phyloP scores from a whole-genome alignment of 78 protist genomes.

The Cyanophora paradoxa region DNA sequence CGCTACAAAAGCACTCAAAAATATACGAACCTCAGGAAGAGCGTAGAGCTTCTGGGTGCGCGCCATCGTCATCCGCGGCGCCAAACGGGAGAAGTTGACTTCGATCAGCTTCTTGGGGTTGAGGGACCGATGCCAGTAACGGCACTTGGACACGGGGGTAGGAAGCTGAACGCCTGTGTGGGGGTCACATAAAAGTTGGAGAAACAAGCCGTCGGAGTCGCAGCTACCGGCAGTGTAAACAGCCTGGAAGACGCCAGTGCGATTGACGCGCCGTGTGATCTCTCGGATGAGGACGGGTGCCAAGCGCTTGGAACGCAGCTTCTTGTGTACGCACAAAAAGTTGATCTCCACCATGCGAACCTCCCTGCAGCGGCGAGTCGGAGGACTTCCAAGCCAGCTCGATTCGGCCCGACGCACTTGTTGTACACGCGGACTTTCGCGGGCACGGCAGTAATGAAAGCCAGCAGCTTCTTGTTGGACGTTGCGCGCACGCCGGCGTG shows the following conservation, averaged over 20 bases:
- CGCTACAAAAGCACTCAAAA: too few species aligned
- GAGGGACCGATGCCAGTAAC: conserved; percentile 87
- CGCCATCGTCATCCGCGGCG: conserved; percentile 59
- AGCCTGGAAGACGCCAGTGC: conserved; percentile 71
- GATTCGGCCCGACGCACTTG: background rate
- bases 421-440: conserved; percentile 51
- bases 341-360: conserved; percentile 85
- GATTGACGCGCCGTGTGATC: conserved; percentile 91
- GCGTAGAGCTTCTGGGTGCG: conserved; percentile 48
- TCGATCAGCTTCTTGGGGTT: conserved; percentile 85
- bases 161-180: conserved; percentile 94
- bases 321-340: conserved; percentile 96
- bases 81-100: conserved; percentile 63
- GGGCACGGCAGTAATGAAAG: conserved; percentile 91
- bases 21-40: conserved; percentile 39
- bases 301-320: conserved; percentile 55
- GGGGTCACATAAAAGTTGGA: background rate
- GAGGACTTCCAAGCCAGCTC: background rate
- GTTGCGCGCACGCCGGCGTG: conserved; percentile 82
- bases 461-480: conserved; percentile 65
- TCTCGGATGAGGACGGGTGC: conserved; percentile 97
- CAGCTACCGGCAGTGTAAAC: background rate
- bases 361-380: background rate
- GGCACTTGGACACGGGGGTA: conserved; percentile 66
- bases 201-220: background rate